Conservation (phyloP, 306 rosid species). For the Medicago arabica region DNA sequence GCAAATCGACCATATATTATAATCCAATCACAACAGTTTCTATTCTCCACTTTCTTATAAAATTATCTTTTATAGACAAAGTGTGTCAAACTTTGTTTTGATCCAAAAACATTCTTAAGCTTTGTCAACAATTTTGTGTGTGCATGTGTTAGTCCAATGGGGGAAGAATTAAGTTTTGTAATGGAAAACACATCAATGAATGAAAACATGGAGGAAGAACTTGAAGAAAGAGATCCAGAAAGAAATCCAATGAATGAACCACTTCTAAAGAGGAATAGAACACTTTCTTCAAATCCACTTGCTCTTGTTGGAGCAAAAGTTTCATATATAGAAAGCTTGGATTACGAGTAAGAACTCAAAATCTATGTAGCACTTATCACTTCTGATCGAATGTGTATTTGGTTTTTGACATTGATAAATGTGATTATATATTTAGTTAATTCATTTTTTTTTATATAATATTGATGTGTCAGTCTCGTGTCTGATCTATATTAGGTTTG, state of each 20-base stretch:
- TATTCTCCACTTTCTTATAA: background rate
- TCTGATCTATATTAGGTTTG: background rate
- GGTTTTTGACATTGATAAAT: too few species aligned
- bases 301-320: background rate
- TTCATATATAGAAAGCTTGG: background rate
- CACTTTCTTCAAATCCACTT: background rate
- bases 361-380: background rate
- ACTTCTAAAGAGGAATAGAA: background rate
- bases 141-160: too few species aligned
- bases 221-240: background rate
- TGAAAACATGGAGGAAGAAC: background rate
- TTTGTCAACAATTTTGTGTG: background rate
- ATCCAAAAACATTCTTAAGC: background rate
- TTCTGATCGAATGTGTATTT: background rate
- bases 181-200: background rate
- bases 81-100: background rate
- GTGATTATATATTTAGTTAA: too few species aligned
- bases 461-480: background rate
- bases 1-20: background rate
- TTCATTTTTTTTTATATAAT: too few species aligned
- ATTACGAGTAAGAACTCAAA: background rate
- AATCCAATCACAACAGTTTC: background rate
- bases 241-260: background rate
- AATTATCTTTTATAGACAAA: background rate
- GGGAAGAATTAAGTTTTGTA: background rate